Base-by-base conservation (phyloP, 177 flowering plant species). In the Vitis hybrid region DNA sequence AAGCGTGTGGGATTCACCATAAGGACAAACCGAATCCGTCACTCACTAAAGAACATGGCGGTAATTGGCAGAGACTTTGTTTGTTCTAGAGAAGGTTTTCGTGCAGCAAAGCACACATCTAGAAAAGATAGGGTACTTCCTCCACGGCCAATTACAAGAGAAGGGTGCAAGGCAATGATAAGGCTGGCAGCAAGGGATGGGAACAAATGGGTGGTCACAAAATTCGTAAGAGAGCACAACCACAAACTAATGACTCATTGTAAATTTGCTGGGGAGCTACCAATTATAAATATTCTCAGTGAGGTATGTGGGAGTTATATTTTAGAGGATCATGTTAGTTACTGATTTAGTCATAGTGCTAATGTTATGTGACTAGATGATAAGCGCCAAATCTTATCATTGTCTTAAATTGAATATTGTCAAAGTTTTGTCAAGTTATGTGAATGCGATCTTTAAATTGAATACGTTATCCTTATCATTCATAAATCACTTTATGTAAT, bases 161-260 rank as follows among this genome's bases (percentile, higher is more conserved):
- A 71, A 72, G 81, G 81, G 46, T 78, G 81, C 70, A 78, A 74
- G 52, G 81, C 81, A 2, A 74, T 78, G 78, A 78, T 74, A 46
- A 71, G 78, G 68, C 63, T 78, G 66, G 73, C 73, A 8, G 73
- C 64, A 63, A 71, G 73, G 52, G 75, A 78, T 68, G 72, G 65
- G 56, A 71, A 75, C n/a, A 75, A 72, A 68, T 78, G 81, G 81
- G 56, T 68, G 30, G 81, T 78, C 27, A 78, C 78, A n/a, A 78
- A 74, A 56, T 78, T 78, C 40, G 64, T 74, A 24, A 58, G 32
- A 32, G 81, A 74, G 60, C 78, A 78, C 65, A 78, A 74, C 68
- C 81, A 78, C 65, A 71, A 71, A 67, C 72, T 78, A 64, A 67
- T 74, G 75, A 30, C 58, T 27, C 66, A 46, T 32, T 67, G 70